Evolutionary conservation across 1,284 basidiomycete species (phyloP).

Genomic region (Cutaneotrichosporon arboriforme): DNA sequence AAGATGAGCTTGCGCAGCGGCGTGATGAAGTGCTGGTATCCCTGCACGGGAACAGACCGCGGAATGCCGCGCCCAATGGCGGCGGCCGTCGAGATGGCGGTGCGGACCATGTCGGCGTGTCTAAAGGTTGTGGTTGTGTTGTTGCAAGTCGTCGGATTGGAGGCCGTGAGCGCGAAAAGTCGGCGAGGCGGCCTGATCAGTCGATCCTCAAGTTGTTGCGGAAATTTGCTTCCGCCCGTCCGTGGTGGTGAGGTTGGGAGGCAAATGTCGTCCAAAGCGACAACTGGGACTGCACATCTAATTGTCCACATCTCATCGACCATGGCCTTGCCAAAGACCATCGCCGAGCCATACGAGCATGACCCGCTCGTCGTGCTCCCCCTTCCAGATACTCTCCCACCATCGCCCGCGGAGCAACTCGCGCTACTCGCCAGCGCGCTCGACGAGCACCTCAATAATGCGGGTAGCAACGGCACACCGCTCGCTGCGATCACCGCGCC

Average conservation of each 20-base stretch:
- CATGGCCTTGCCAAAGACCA: constrained; percentile 31
- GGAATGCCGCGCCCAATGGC: neutral
- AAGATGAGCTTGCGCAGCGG: constrained; percentile 44
- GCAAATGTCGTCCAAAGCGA: neutral
- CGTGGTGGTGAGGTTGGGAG: neutral
- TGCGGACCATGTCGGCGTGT: neutral
- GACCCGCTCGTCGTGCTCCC: constrained; percentile 40
- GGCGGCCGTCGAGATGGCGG: neutral
- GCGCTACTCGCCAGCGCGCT: constrained; percentile 19
- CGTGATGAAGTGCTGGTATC: constrained; percentile 43
- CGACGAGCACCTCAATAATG: constrained; percentile 13
- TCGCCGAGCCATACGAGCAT: constrained; percentile 28
- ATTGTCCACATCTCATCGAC: neutral
- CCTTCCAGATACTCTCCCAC: constrained; percentile 25
- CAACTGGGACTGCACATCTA: neutral
- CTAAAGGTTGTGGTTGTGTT: too few species aligned
- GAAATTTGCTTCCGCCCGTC: constrained; percentile 2
- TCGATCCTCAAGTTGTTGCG: neutral
- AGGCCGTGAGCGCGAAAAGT: neutral
- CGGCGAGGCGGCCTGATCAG: neutral
- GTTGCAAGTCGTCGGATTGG: too few species aligned
- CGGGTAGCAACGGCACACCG: constrained; percentile 3
- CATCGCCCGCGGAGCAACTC: constrained; percentile 19
- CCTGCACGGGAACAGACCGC: constrained; percentile 37
- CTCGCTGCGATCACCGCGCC: constrained; percentile 23